Evolutionary conservation across 345 rosid species (phyloP).

Genomic region (Kernera saxatilis): DNA sequence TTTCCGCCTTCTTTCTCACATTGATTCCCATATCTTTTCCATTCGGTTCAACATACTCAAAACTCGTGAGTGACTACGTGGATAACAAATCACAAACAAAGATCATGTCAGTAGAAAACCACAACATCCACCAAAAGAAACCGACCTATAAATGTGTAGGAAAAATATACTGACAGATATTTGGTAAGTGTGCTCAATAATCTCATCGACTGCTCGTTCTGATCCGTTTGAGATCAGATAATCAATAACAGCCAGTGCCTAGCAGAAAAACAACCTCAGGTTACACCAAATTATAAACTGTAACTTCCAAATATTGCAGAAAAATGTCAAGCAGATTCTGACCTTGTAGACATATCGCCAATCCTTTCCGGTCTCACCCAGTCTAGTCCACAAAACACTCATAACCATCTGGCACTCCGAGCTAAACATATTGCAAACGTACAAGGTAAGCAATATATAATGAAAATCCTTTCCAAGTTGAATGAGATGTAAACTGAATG

Average conservation of each 20-base stretch:
- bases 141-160: not conserved
- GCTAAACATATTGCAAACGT: conserved; percentile 40
- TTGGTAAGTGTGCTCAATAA: conserved; percentile 92
- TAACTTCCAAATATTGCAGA: not conserved
- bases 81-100: conserved; percentile 28
- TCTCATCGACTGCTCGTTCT: conserved; percentile 96
- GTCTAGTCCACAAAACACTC: conserved; percentile 92
- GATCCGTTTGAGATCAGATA: conserved; percentile 95
- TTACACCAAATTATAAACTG: not conserved
- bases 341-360: conserved; percentile 99
- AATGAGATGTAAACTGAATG: not conserved
- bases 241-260: conserved; percentile 93
- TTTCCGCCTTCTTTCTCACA: conserved; percentile 95
- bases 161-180: conserved; percentile 63
- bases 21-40: conserved; percentile 94
- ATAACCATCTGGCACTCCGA: conserved; percentile 91
- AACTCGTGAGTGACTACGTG: conserved; percentile 79
- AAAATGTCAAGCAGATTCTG: not conserved
- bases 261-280: conserved; percentile 9
- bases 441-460: conserved; percentile 11
- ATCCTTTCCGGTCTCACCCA: conserved; percentile 83
- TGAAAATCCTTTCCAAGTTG: not conserved
- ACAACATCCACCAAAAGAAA: not conserved
- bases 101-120: conserved; percentile 21
- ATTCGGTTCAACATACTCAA: conserved; percentile 90